Evolutionary conservation across 306 rosid species (phyloP).

Genomic region (Benincasa hispida): DNA sequence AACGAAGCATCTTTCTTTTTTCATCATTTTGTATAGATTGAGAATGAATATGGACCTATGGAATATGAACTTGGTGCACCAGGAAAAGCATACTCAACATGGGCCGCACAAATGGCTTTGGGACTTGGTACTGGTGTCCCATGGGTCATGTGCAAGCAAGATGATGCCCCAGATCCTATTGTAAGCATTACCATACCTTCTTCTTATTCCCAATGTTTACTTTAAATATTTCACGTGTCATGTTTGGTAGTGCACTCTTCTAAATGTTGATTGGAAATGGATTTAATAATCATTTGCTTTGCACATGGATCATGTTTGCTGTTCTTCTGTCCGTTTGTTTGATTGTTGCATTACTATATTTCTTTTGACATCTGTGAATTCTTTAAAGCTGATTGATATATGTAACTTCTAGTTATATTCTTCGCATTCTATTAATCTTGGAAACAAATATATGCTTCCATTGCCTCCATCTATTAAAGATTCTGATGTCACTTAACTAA

Average conservation of each 20-base stretch:
- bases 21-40: slow-evolving; percentile 51
- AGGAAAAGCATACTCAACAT: slow-evolving; percentile 60
- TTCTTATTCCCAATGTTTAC: background rate
- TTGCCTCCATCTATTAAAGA: background rate
- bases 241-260: background rate
- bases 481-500: background rate
- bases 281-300: slow-evolving; percentile 6
- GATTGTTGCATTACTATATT: background rate
- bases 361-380: background rate
- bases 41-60: slow-evolving; percentile 93
- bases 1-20: slow-evolving; percentile 12
- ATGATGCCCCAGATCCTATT: slow-evolving; percentile 98
- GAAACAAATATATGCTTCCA: background rate
- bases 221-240: background rate
- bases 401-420: background rate
- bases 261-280: background rate
- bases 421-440: background rate
- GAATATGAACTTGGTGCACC: slow-evolving; percentile 82
- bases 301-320: slow-evolving; percentile 5
- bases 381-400: background rate
- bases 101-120: slow-evolving; percentile 95
- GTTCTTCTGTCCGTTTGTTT: background rate
- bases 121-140: slow-evolving; percentile 94
- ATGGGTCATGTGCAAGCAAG: slow-evolving; percentile 99
- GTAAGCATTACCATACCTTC: slow-evolving; percentile 35